A percentile compares a stretch with the other conserved stretches of the same genome.
Evolutionary conservation across 306 rosid genomes (phyloP).

Genomic region (Corylus americana): DNA sequence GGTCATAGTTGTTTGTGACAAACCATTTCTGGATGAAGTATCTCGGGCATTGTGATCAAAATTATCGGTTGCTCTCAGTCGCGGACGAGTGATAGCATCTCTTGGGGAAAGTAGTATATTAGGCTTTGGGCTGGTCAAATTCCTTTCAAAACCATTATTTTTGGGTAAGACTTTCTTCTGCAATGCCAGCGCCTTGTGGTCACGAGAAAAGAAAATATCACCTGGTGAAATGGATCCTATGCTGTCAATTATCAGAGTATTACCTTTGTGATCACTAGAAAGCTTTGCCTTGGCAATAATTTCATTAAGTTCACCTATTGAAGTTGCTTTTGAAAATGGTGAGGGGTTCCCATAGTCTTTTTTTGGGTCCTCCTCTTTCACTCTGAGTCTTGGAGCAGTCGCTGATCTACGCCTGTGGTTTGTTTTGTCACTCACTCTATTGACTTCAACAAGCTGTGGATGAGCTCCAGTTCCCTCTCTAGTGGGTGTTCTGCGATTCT

Average conservation of each 20-base stretch:
- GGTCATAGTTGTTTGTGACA: constrained; percentile 39
- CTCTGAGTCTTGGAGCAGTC: constrained; percentile 70
- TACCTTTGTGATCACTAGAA: constrained; percentile 17
- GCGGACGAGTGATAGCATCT: constrained; percentile 28
- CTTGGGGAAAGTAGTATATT: constrained; percentile 22
- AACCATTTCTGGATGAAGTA: constrained; percentile 26
- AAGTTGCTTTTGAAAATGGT: constrained; percentile 29
- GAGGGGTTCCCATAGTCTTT: constrained; percentile 22
- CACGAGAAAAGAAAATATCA: constrained; percentile 82
- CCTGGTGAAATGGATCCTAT: constrained; percentile 66
- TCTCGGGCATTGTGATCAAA: constrained; percentile 33
- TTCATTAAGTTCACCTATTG: constrained; percentile 67
- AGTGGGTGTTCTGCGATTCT: constrained; percentile 22
- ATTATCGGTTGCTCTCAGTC: constrained; percentile 32
- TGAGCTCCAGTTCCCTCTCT: constrained; percentile 17
- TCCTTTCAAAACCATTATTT: constrained; percentile 28
- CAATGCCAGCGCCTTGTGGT: constrained; percentile 40
- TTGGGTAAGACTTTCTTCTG: constrained; percentile 32
- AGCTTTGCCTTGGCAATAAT: constrained; percentile 57
- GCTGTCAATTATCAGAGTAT: constrained; percentile 34
- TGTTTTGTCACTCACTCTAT: constrained; percentile 43
- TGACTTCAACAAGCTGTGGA: constrained; percentile 17
- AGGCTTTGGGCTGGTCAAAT: constrained; percentile 35
- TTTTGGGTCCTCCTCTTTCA: constrained; percentile 37
- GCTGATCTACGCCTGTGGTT: constrained; percentile 46